Evolutionary conservation across 164 flowering plant species (phyloP), one percentile per base, ranked within the genome.

Genomic region (Umbilicus rupestris): DNA sequence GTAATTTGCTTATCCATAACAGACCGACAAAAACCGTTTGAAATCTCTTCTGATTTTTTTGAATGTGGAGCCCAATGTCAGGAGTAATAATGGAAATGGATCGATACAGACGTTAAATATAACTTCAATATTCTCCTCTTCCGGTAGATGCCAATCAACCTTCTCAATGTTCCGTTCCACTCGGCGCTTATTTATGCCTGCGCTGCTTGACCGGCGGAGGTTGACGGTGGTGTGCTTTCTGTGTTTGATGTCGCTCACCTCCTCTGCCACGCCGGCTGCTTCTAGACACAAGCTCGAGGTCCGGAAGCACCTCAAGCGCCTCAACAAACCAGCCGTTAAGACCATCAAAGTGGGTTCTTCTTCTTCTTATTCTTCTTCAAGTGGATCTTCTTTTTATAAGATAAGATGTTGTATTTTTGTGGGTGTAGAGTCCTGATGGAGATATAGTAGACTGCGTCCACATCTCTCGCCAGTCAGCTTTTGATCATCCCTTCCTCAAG

Each of bases 301-400:
- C 31, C 77, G 76, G 72, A 87, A 87, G 79, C 96, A 87, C 71
- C 76, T 91, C 80, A 86, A 85, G 14, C 83, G 93, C 33, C 75
- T 91, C 67, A 91, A 91, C 79, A 91, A 89, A 64, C 82, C 90
- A 7, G 74, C 97, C 39, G 68, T 86, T 46, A 82, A 88, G 68
- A 80, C 71, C 77, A 87, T 91, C 62, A 28, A 85, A 93, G 97
- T 90, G 55, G 10, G 55, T 6, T 1, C n/a, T 14, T 45, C n/a
- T n/a, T n/a, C n/a, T n/a, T n/a, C n/a, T n/a, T n/a, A n/a, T n/a
- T n/a, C n/a, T n/a, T n/a, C n/a, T n/a, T n/a, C n/a, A n/a, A n/a
- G n/a, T n/a, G n/a, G n/a, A n/a, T n/a, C n/a, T n/a, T n/a, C n/a
- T n/a, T n/a, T n/a, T n/a, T n/a, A n/a, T n/a, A n/a, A n/a, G n/a